phyloP scores from a whole-genome alignment of 2,329 filamentous ascomycete species.

The Scedosporium minutisporum region DNA sequence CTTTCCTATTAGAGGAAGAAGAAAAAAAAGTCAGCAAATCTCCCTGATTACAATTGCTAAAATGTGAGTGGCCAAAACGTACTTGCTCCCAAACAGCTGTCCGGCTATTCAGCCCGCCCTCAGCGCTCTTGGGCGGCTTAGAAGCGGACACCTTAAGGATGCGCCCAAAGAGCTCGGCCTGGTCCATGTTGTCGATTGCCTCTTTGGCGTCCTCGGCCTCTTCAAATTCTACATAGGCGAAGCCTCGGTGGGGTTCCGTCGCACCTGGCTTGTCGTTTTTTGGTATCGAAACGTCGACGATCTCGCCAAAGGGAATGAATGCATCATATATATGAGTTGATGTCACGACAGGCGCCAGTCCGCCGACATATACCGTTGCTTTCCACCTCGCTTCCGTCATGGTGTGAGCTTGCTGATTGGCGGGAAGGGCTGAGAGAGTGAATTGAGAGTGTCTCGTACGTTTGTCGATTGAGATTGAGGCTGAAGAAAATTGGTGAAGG shows the following conservation, averaged over 20 bases:
- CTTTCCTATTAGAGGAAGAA: constrained; percentile 56
- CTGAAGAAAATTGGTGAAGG: too few relatives aligned
- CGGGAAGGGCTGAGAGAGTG: too few relatives aligned
- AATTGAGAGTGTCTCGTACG: too few relatives aligned
- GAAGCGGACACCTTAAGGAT: constrained; percentile 87
- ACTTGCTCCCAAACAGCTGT: constrained; percentile 98
- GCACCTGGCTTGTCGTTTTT: constrained; percentile 76
- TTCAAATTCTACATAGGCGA: constrained; percentile 95
- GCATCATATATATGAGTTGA: constrained; percentile 71
- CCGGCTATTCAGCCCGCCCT: constrained; percentile 83
- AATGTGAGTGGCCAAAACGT: constrained; percentile 19
- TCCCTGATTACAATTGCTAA: background rate
- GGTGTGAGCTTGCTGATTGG: constrained; percentile 8
- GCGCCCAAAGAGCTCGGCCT: constrained; percentile 85
- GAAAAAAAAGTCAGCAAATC: background rate
- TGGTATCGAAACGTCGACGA: constrained; percentile 81
- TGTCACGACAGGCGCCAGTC: constrained; percentile 71
- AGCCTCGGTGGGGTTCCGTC: constrained; percentile 74
- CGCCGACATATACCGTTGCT: constrained; percentile 85
- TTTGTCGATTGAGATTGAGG: too few relatives aligned
- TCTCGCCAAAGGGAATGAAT: constrained; percentile 94
- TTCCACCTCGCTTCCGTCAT: constrained; percentile 88
- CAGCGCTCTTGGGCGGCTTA: constrained; percentile 81
- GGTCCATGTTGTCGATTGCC: constrained; percentile 98
- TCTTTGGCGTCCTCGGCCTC: constrained; percentile 77